Base-by-base conservation (phyloP, 2,329 filamentous ascomycete species). In the Thelonectria blattea region DNA sequence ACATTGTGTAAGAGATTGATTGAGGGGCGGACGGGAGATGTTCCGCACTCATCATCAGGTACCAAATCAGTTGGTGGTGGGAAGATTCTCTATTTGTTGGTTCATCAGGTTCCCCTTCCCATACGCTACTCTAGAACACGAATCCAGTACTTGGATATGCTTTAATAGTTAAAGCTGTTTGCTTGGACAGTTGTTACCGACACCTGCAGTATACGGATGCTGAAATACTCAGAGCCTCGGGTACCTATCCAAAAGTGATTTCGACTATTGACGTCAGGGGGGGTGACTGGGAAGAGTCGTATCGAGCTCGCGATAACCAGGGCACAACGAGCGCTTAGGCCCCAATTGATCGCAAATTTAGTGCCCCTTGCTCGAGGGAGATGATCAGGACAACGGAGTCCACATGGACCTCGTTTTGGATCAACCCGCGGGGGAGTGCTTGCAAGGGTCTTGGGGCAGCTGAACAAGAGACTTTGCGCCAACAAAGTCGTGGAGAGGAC, bases 351-450 rank as follows among this genome's bases (percentile, higher is more conserved):
- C 11, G 15, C 34, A 15, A 37, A 37, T 37, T 37, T 37, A 37
- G 14, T 6, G 24, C 37, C 43, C 49, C 56, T 32, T 52, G 17
- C 56, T 30, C 42, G 6, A 18, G 3, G 45, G 56, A 58, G 50
- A 58, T 58, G 50, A 58, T 24, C 22, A 58, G 56, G 56, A 58
- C 45, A n/a, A 20, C 27, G 10, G 39, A 49, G 17, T 17, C 56
- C 50, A 58, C 56, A 49, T 50, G 24, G 45, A 54, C 24, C 32
- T 20, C 22, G 43, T 54, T 53, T 49, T 37, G 50, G n/a, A 41
- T 50, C 46, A 18, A 30, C 18, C 45, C 32, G 50, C 18, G 27
- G 50, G 37, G 45, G 45, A 24, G 11, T 9, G 34, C 15, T 53
- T 24, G n/a, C 32, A 37, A 37, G 34, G 34, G 11, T 37, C 34